phyloP scores from a whole-genome alignment of 2,329 filamentous ascomycete genomes.

The Neonectria coccinea region DNA sequence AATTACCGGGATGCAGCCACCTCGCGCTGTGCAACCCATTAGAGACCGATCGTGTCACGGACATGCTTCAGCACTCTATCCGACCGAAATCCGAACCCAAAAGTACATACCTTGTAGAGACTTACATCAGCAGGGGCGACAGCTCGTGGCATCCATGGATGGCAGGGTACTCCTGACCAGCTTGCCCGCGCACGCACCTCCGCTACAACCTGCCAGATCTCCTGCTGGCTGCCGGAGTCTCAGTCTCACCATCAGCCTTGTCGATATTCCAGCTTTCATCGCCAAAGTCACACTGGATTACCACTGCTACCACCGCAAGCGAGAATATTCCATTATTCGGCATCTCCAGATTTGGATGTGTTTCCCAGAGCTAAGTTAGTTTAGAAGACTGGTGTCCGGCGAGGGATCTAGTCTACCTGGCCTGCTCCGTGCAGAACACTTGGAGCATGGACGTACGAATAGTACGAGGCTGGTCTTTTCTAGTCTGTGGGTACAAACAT shows the following conservation, averaged over 20 bases:
- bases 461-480: not conserved
- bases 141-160: constrained; percentile 24
- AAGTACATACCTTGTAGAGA: constrained; percentile 21
- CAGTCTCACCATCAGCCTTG: constrained; percentile 35
- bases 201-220: constrained; percentile 32
- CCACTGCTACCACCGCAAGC: not conserved
- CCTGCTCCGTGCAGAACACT: not conserved
- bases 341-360: not conserved
- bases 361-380: not conserved
- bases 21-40: not conserved
- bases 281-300: not conserved
- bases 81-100: constrained; percentile 1
- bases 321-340: not conserved
- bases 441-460: not conserved
- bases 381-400: not conserved
- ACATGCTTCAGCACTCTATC: constrained; percentile 5
- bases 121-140: constrained; percentile 28
- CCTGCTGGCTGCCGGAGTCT: constrained; percentile 22
- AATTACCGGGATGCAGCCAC: not conserved
- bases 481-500: not conserved
- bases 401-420: too few relatives aligned
- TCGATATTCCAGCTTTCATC: constrained; percentile 5
- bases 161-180: constrained; percentile 24
- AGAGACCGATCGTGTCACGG: constrained; percentile 1
- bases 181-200: constrained; percentile 20